These are phyloP conservation scores for Cornus kousa DNA, from an alignment of 148 eudicot species.

Conservation along the genomic window DNA sequence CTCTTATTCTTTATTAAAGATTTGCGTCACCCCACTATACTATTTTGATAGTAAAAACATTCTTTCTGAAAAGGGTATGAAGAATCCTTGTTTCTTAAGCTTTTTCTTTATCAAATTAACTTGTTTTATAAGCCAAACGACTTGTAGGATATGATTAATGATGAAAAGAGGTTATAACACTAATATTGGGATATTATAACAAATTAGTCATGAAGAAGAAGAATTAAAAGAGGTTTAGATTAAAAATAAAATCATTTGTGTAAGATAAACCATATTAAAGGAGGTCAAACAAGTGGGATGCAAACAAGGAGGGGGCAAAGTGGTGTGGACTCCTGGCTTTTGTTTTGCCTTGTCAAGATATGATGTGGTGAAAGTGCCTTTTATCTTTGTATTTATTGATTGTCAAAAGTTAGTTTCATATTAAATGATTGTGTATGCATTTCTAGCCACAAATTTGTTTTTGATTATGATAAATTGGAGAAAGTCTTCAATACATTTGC, in stretches of 20 bases:
- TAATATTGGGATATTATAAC: background rate
- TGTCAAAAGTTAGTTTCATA: too few relatives aligned
- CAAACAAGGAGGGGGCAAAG: constrained; percentile 11
- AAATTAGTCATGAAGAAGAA: background rate
- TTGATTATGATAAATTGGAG: too few relatives aligned
- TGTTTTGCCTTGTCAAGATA: constrained; percentile 28
- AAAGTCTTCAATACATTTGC: too few relatives aligned
- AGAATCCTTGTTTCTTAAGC: constrained; percentile 14
- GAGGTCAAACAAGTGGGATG: constrained; percentile 24
- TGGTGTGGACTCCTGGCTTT: constrained; percentile 16
- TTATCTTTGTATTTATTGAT: constrained; percentile 19
- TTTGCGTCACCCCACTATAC: constrained; percentile 24
- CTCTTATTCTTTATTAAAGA: constrained; percentile 24
- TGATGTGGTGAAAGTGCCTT: constrained; percentile 15
- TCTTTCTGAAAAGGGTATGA: background rate
- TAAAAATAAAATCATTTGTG: background rate
- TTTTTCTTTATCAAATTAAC: background rate
- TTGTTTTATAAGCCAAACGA: constrained; percentile 3
- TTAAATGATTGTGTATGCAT: too few relatives aligned
- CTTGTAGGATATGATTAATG: constrained; percentile 11
- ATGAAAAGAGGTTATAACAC: constrained; percentile 11
- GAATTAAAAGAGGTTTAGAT: background rate
- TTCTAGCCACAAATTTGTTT: too few relatives aligned
- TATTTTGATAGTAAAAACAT: background rate
- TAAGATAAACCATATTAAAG: constrained; percentile 1